Evolutionary conservation across 306 rosid genomes (phyloP).

Genomic region (Cicer yamashitae): DNA sequence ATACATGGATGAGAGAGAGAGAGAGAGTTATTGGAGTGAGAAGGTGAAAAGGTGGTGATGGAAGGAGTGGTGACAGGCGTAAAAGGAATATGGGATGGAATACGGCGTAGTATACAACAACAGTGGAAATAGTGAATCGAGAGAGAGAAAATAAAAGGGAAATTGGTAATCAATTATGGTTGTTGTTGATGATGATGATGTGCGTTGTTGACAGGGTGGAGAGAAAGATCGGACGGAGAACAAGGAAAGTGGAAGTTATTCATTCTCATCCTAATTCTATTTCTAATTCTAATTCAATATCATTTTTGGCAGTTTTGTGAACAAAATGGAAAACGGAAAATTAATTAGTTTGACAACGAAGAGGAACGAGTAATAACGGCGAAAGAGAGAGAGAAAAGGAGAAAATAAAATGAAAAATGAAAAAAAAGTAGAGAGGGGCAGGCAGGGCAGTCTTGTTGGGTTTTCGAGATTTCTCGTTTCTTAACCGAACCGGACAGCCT

Average conservation of each 20-base stretch:
- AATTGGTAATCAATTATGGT: constrained; percentile 42
- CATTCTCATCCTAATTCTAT: not conserved
- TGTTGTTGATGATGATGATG: constrained; percentile 36
- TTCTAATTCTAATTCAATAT: no score
- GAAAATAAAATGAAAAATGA: no score
- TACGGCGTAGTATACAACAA: not conserved
- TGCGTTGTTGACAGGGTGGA: constrained; percentile 42
- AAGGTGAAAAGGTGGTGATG: constrained; percentile 44
- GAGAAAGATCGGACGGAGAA: constrained; percentile 2
- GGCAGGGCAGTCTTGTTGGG: not conserved
- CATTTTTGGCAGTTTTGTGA: no score
- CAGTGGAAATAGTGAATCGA: constrained; percentile 32
- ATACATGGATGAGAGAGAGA: constrained; percentile 3
- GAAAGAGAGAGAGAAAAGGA: no score
- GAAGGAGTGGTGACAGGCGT: constrained; percentile 29
- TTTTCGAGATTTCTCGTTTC: constrained; percentile 42
- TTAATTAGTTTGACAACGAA: no score
- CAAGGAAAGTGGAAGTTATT: constrained; percentile 1
- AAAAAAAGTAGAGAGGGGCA: no score
- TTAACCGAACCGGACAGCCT: constrained; percentile 51
- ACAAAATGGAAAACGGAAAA: no score
- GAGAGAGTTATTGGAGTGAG: constrained; percentile 29
- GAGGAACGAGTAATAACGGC: no score
- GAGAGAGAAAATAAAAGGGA: not conserved
- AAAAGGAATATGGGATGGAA: constrained; percentile 13